Base-by-base conservation (phyloP, 2,329 filamentous ascomycete genomes). In the Lasiodiplodia theobromae region DNA sequence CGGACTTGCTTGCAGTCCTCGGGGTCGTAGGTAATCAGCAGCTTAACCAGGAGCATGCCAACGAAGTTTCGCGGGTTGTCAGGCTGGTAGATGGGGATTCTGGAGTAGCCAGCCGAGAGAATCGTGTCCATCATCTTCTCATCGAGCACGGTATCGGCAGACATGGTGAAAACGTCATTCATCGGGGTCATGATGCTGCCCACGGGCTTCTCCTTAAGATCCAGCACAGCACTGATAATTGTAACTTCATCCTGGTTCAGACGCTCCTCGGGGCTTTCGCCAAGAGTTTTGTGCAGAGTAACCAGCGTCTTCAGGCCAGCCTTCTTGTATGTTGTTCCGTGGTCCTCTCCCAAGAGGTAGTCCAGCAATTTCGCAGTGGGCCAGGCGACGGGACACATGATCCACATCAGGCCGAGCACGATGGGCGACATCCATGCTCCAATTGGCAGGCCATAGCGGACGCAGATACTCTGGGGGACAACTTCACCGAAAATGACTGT, bases 171-270 rank as follows among this genome's bases (percentile, higher is more conserved):
- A 60, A 98, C 96, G 77, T 99, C 94, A 56, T 93, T 90, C 92
- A 99, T 98, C 0, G 96, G 96, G 0, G 96, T 99, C 96, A 99
- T 99, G 77, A 99, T 97, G 76, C 89, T 92, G 54, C 93, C 93
- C 7, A 99, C 94, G 0, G 95, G 86, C 83, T 99, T 99, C 73
- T 96, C 94, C 83, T 98, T 99, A 72, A 99, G 85, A 77, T 99
- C 96, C 68, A 99, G 84, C 16, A 98, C 96, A 47, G 96, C 95
- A 72, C 93, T 97, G 80, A 99, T 99, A 78, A 99, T 99, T 70
- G 96, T 98, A 72, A 99, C 96, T 80, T 99, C 96, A 77, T 99
- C 96, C 73, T 97, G 92, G 80, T 97, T 98, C 66, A 99, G 84
- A 69, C 96, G 91, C 77, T 99, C 94, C 49, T 87, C 87, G 12